A percentile compares a stretch with the other conserved stretches of the same genome.
phyloP scores from a whole-genome alignment of 805 yeast species.

The Vanderwaltozyma tropicalis region DNA sequence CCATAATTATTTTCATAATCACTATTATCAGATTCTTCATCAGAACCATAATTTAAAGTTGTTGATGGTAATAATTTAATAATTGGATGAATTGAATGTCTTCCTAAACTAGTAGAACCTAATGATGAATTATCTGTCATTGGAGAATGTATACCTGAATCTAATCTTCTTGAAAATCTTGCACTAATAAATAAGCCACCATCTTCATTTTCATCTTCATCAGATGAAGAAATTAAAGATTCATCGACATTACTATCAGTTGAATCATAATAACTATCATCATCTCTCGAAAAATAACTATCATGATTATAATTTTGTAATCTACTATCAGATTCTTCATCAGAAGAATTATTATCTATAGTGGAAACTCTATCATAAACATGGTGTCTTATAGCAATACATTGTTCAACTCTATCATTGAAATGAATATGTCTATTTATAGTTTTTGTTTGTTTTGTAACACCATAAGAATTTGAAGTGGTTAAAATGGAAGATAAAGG shows the following conservation, averaged over 20 bases:
- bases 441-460: slow-evolving; percentile 2
- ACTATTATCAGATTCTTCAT: slow-evolving; percentile 39
- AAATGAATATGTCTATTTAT: slow-evolving; percentile 68
- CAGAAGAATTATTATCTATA: slow-evolving; percentile 24
- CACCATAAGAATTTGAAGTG: slow-evolving; percentile 3
- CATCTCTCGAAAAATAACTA: slow-evolving; percentile 5
- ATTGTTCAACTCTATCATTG: slow-evolving; percentile 89
- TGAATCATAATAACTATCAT: slow-evolving; percentile 5
- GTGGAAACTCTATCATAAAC: slow-evolving; percentile 22
- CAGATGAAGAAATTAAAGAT: slow-evolving; percentile 8
- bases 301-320: slow-evolving; percentile 5
- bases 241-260: slow-evolving; percentile 1
- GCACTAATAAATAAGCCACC: slow-evolving; percentile 28
- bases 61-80: slow-evolving; percentile 83
- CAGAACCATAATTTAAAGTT: slow-evolving; percentile 65
- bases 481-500: slow-evolving; percentile 14
- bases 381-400: slow-evolving; percentile 53
- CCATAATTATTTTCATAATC: slow-evolving; percentile 31
- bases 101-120: slow-evolving; percentile 10
- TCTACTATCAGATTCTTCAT: slow-evolving; percentile 17
- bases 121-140: slow-evolving; percentile 20
- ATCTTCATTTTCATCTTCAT: slow-evolving; percentile 25
- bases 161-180: slow-evolving; percentile 23
- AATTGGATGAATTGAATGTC: slow-evolving; percentile 33
- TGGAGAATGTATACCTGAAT: slow-evolving; percentile 18